phyloP scores from a whole-genome alignment of 208 protist species.

The Angomonas deanei region DNA sequence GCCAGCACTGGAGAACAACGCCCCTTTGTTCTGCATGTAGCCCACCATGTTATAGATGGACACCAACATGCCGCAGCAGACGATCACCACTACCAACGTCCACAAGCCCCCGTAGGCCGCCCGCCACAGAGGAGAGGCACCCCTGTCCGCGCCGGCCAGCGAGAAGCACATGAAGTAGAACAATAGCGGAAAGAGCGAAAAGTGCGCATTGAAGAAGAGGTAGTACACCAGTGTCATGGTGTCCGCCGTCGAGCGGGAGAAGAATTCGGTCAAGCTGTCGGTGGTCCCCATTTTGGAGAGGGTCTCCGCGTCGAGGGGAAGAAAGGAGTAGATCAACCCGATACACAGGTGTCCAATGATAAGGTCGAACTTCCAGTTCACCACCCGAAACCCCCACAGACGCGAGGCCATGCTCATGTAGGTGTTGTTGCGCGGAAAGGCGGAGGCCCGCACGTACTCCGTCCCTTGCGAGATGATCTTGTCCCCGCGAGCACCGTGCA shows the following conservation, averaged over 20 bases:
- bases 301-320: conserved; percentile 40
- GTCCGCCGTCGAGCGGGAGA: conserved; percentile 25
- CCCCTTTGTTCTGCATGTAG: conserved; percentile 43
- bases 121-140: conserved; percentile 36
- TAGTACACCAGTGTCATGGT: conserved; percentile 34
- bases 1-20: conserved; percentile 37
- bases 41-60: conserved; percentile 36
- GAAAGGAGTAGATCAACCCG: conserved; percentile 45
- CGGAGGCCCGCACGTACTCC: conserved; percentile 38
- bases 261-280: conserved; percentile 10
- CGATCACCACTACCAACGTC: conserved; percentile 41
- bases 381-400: conserved; percentile 64
- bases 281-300: conserved; percentile 5
- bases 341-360: conserved; percentile 68
- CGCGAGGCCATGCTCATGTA: conserved; percentile 51
- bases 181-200: conserved; percentile 39
- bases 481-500: conserved; percentile 61
- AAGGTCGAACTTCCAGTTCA: conserved; percentile 88
- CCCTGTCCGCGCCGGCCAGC: conserved; percentile 34
- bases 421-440: conserved; percentile 62
- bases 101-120: conserved; percentile 39
- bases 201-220: conserved; percentile 35
- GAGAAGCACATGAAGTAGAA: conserved; percentile 58
- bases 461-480: conserved; percentile 60
- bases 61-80: conserved; percentile 42